A percentile compares a stretch with the other conserved stretches of the same genome.
phyloP scores from a whole-genome alignment of 495 filamentous ascomycete species.

The Aspergillus hancockii region DNA sequence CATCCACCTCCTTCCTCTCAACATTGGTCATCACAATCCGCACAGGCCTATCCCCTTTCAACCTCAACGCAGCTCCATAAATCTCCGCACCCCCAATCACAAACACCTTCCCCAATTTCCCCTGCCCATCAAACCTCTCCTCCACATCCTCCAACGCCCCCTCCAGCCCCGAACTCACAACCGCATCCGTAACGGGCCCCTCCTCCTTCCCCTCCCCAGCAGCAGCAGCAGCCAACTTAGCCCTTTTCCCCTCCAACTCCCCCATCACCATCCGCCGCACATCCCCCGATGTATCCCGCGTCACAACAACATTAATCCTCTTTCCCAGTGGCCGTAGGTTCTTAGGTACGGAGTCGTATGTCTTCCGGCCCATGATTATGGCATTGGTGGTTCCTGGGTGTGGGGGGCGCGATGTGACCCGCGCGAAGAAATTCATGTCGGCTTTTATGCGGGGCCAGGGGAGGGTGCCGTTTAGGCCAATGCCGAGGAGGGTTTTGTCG shows the following conservation, averaged over 20 bases:
- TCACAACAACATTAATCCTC: slow-evolving; percentile 77
- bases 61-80: slow-evolving; percentile 66
- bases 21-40: slow-evolving; percentile 51
- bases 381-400: slow-evolving; percentile 57
- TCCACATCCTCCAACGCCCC: slow-evolving; percentile 52
- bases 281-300: slow-evolving; percentile 41
- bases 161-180: slow-evolving; percentile 51
- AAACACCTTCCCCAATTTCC: slow-evolving; percentile 59
- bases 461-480: slow-evolving; percentile 75
- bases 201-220: slow-evolving; percentile 9
- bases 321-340: slow-evolving; percentile 76
- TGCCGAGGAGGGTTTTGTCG: slow-evolving; percentile 68
- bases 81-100: slow-evolving; percentile 90
- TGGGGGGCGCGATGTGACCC: slow-evolving; percentile 72
- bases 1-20: slow-evolving; percentile 36
- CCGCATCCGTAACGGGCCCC: slow-evolving; percentile 33
- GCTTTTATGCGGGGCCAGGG: slow-evolving; percentile 86
- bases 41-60: slow-evolving; percentile 25
- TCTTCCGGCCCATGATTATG: slow-evolving; percentile 96
- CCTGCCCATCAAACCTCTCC: slow-evolving; percentile 20
- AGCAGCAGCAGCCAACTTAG: slow-evolving; percentile 14
- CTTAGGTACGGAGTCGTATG: slow-evolving; percentile 82
- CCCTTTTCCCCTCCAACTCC: slow-evolving; percentile 23
- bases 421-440: slow-evolving; percentile 94
- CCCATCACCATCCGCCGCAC: slow-evolving; percentile 28